phyloP scores from a whole-genome alignment of 2,329 filamentous ascomycete species.

The Dactylellina parvicollis region DNA sequence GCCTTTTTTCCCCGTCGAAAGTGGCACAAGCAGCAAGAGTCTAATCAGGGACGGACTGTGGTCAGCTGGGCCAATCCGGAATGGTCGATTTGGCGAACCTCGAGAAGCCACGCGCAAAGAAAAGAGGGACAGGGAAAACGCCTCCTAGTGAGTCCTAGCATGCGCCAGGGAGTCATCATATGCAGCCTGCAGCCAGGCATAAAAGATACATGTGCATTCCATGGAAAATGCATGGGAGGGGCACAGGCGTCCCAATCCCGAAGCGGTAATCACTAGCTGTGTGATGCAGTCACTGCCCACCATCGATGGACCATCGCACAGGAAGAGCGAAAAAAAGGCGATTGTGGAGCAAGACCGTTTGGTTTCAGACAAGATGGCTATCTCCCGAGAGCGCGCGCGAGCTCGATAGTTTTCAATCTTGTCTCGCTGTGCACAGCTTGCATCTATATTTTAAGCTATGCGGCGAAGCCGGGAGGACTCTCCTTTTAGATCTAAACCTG shows the following conservation, averaged over 20 bases:
- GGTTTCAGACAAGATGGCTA: too few relatives aligned
- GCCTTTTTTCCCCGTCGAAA: too few relatives aligned
- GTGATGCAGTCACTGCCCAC: constrained; percentile 49
- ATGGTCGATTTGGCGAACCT: constrained; percentile 6
- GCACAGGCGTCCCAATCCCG: constrained; percentile 15
- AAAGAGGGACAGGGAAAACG: too few relatives aligned
- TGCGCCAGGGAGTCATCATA: constrained; percentile 49
- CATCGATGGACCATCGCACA: constrained; percentile 3
- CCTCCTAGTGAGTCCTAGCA: constrained; percentile 48
- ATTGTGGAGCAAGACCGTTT: not conserved
- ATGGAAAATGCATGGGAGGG: constrained; percentile 32
- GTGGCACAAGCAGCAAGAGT: too few relatives aligned
- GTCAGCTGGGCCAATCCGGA: constrained; percentile 49
- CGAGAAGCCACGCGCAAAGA: constrained; percentile 29
- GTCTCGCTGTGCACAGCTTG: too few relatives aligned
- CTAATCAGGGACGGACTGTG: not conserved
- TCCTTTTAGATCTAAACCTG: constrained; percentile 7
- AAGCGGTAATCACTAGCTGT: constrained; percentile 39
- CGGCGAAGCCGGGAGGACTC: constrained; percentile 13
- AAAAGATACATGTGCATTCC: constrained; percentile 39
- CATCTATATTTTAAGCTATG: constrained; percentile 11
- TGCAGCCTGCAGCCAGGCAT: constrained; percentile 38
- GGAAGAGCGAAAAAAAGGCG: constrained; percentile 2
- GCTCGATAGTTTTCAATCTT: too few relatives aligned
- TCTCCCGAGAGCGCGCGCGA: too few relatives aligned